Evolutionary conservation across 176 grass and related monocot species (phyloP).

Genomic region (Oryza coarctata): DNA sequence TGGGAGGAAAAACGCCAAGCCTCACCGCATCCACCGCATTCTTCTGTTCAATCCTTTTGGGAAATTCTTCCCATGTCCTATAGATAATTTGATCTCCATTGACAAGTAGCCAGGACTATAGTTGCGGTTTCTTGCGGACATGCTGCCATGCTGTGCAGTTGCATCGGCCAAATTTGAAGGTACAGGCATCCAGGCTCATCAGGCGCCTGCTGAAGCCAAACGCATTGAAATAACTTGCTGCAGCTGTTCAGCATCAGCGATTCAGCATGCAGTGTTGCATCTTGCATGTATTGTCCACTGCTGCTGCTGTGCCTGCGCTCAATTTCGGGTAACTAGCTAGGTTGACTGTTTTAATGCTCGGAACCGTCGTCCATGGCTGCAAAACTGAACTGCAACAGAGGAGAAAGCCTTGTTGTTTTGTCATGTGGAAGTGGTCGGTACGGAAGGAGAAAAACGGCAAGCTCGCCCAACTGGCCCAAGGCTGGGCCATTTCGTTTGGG

Average conservation of each 20-base stretch:
- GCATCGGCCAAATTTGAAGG: neutral
- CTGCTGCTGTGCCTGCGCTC: neutral
- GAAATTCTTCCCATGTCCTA: neutral
- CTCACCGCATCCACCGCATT: conserved; percentile 1
- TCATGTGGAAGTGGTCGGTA: neutral
- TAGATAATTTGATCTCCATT: neutral
- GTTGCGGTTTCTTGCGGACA: neutral
- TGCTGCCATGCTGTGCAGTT: neutral
- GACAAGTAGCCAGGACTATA: neutral
- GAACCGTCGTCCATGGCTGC: neutral
- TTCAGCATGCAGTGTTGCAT: neutral
- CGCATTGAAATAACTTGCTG: neutral
- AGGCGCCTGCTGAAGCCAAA: neutral
- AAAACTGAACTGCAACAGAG: neutral
- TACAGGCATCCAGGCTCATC: neutral
- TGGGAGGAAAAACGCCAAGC: neutral
- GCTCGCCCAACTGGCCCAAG: neutral
- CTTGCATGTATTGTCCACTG: neutral
- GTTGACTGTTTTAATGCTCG: neutral
- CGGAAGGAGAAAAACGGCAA: neutral
- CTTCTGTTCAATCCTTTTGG: neutral
- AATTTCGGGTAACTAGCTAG: neutral
- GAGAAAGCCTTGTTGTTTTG: neutral
- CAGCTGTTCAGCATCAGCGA: too few species aligned
- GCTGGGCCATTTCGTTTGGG: neutral